These are phyloP conservation scores for Fusarium palustre DNA, from an alignment of 2,329 filamentous ascomycete genomes.

Conservation along the genomic window DNA sequence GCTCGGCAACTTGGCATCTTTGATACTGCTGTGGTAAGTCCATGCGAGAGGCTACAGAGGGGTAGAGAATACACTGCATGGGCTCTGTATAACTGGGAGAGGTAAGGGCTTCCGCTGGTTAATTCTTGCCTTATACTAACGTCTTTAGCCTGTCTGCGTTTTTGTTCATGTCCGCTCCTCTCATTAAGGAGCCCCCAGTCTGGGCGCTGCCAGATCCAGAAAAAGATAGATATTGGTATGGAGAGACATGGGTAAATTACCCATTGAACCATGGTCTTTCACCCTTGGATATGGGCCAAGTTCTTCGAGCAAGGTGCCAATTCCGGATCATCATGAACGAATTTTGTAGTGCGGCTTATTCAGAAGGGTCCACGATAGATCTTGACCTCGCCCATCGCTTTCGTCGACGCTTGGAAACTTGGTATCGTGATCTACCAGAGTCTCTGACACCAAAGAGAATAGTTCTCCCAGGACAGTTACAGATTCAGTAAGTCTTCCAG, in stretches of 20 bases:
- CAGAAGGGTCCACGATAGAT: constrained; percentile 21
- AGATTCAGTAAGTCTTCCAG: constrained; percentile 50
- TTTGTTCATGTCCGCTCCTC: constrained; percentile 45
- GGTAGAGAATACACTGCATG: constrained; percentile 50
- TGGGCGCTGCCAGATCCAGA: constrained; percentile 48
- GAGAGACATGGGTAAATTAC: constrained; percentile 54
- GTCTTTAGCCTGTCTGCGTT: constrained; percentile 40
- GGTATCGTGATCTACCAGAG: constrained; percentile 47
- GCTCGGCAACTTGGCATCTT: constrained; percentile 52
- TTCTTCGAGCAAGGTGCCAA: constrained; percentile 46
- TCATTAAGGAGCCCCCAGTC: constrained; percentile 48
- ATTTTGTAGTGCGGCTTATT: constrained; percentile 38
- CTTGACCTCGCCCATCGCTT: constrained; percentile 40
- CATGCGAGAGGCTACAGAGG: constrained; percentile 34
- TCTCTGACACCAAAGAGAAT: constrained; percentile 48
- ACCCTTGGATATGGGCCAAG: constrained; percentile 44
- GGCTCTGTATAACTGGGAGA: constrained; percentile 53
- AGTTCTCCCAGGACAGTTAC: constrained; percentile 51
- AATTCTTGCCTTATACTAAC: not conserved
- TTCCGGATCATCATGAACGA: constrained; percentile 54
- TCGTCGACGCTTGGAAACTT: constrained; percentile 38
- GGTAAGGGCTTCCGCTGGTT: constrained; percentile 24
- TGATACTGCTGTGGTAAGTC: constrained; percentile 11
- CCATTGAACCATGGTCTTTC: constrained; percentile 43
- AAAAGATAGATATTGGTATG: constrained; percentile 47